Evolutionary conservation across 768 basidiomycete species (phyloP), one percentile per base, ranked within the genome.

Genomic region (Boletus rubescentipes): DNA sequence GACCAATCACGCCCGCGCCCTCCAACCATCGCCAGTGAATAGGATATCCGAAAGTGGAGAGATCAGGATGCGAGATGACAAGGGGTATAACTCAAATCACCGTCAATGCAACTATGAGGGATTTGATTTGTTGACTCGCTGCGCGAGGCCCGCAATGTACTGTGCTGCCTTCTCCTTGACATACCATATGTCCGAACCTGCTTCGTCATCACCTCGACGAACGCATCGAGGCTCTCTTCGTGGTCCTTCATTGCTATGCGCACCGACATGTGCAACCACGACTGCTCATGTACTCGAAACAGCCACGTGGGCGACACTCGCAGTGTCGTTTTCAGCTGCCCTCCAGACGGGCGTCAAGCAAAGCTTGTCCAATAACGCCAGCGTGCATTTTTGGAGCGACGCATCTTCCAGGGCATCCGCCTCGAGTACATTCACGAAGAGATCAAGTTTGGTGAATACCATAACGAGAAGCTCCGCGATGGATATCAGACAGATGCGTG

Each of bases 401-500:
- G 5, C 26, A 15, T 31, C 9, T 15, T 43, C 21, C 12, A 32
- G 9, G 4, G 21, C 18, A 20, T 51, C 32, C 1, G 10, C 2
- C 2, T 20, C 7, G 5, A 55, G 21, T 6, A 0, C 5, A 11
- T 46, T 38, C 2, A 23, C 44, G n/a, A 59, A 43, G 3, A 34
- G n/a, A 30, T 59, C 56, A 12, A 49, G 37, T 20, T 60, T 59
- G 6, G 57, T 60, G 9, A 43, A 43, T 5, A 56, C 48, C 5
- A 57, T 38, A 2, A 57, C 29, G 15, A 56, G 38, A 15, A 54
- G 56, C 18, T 42, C 56, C 56, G 9, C 15, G 15, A 30, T n/a
- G 14, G 10, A 29, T 18, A 7, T 4, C 18, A 23, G 5, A 16
- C 2, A 2, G 29, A 11, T 46, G 5, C 21, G 18, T 5, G 35